phyloP scores from a whole-genome alignment of 2,329 filamentous ascomycete genomes.

The Neofusicoccum laricinum region DNA sequence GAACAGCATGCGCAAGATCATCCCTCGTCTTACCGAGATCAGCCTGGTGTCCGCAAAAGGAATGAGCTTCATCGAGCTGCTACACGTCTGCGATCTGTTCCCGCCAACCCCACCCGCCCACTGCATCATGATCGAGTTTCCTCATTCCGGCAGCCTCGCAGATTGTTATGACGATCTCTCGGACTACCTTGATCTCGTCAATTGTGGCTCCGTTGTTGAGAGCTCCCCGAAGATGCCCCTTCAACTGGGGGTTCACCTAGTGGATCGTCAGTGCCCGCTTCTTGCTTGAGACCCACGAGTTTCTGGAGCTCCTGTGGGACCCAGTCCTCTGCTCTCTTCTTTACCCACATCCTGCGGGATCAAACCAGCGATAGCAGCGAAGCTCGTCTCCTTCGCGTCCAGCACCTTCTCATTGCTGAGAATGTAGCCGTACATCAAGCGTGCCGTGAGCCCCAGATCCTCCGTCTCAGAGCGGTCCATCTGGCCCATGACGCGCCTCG shows the following conservation, averaged over 20 bases:
- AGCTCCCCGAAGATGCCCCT: constrained; percentile 52
- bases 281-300: too few species aligned
- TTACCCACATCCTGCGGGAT: constrained; percentile 51
- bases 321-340: background rate
- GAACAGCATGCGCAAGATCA: background rate
- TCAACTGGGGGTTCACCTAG: constrained; percentile 52
- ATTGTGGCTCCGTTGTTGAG: constrained; percentile 50
- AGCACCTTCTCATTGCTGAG: constrained; percentile 49
- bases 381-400: constrained; percentile 49
- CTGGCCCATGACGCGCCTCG: constrained; percentile 46
- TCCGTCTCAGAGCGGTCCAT: constrained; percentile 51
- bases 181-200: constrained; percentile 50
- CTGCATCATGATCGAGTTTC: constrained; percentile 32
- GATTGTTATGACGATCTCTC: constrained; percentile 45
- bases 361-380: constrained; percentile 50
- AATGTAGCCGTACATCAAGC: constrained; percentile 50
- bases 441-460: constrained; percentile 48
- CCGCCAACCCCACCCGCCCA: constrained; percentile 48
- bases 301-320: background rate
- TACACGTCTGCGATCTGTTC: constrained; percentile 44
- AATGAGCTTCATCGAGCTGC: background rate
- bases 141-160: constrained; percentile 50
- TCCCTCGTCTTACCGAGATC: background rate
- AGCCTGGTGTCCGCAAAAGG: background rate
- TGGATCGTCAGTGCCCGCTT: background rate